phyloP scores from a whole-genome alignment of 495 filamentous ascomycete genomes.

The Hyaloscypha bicolor region DNA sequence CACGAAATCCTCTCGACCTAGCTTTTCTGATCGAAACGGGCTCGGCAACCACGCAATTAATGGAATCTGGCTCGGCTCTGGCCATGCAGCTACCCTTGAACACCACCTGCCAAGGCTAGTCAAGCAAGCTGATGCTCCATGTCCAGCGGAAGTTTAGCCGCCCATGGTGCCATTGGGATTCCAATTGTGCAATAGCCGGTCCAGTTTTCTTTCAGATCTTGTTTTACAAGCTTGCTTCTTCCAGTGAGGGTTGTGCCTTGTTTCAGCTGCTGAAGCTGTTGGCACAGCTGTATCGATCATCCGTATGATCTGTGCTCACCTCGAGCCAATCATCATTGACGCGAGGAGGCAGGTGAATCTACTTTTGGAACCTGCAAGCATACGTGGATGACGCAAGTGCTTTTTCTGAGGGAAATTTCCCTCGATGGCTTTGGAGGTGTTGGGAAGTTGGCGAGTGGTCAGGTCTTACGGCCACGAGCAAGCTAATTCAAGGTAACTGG shows the following conservation, averaged over 20 bases:
- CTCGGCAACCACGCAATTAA: neutral
- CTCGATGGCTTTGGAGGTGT: neutral
- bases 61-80: neutral
- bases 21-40: neutral
- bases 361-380: neutral
- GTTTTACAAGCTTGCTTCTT: neutral
- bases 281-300: neutral
- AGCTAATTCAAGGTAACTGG: too few relatives aligned
- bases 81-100: neutral
- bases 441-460: neutral
- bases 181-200: neutral
- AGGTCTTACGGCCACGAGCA: neutral
- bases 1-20: neutral
- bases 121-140: neutral
- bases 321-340: neutral
- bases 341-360: neutral
- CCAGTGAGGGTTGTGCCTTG: neutral
- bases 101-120: slow-evolving; percentile 3
- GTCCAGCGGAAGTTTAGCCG: neutral
- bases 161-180: neutral
- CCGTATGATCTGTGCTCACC: slow-evolving; percentile 5
- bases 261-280: slow-evolving; percentile 2
- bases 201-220: neutral
- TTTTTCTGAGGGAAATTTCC: neutral
- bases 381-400: slow-evolving; percentile 15